Conservation (phyloP, 2,329 filamentous ascomycete species). For the Aspergillus pseudoterreus region DNA sequence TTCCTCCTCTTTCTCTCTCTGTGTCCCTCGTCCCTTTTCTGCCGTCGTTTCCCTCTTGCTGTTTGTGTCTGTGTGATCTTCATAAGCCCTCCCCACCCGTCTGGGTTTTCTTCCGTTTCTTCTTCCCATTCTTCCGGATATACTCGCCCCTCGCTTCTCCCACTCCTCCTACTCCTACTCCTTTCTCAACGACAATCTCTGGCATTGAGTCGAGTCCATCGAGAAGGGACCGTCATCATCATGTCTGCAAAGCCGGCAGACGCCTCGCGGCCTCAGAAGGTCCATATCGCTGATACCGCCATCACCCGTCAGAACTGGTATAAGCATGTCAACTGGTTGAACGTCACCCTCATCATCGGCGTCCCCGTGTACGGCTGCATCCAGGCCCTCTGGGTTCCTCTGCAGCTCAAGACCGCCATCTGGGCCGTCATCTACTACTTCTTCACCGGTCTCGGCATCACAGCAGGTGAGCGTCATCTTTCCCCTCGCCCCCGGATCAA, state of each 20-base stretch:
- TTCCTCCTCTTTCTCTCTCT: too few relatives aligned
- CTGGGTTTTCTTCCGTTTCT: too few relatives aligned
- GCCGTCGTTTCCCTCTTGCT: too few relatives aligned
- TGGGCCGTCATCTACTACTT: slow-evolving; percentile 79
- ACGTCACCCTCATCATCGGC: slow-evolving; percentile 74
- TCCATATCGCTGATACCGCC: slow-evolving; percentile 79
- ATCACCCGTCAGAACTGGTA: slow-evolving; percentile 82
- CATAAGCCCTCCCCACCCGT: too few relatives aligned
- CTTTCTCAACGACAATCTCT: too few relatives aligned
- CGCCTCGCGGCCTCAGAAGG: slow-evolving; percentile 55
- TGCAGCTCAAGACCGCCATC: slow-evolving; percentile 66
- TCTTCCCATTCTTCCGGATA: too few relatives aligned
- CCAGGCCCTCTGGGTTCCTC: slow-evolving; percentile 72
- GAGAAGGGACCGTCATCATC: slow-evolving; percentile 12
- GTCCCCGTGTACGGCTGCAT: slow-evolving; percentile 72
- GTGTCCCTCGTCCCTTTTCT: too few relatives aligned
- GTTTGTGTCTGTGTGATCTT: too few relatives aligned
- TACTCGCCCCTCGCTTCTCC: too few relatives aligned
- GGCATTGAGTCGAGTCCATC: too few relatives aligned
- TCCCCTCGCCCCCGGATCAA: not conserved
- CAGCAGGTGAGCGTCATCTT: slow-evolving; percentile 55
- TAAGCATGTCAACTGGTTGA: slow-evolving; percentile 92
- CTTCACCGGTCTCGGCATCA: slow-evolving; percentile 76
- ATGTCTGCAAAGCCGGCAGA: slow-evolving; percentile 37
- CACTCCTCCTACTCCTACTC: too few relatives aligned